These are phyloP conservation scores for Starmerella sp. DNA, from an alignment of 805 yeast genomes.

Conservation along the genomic window DNA sequence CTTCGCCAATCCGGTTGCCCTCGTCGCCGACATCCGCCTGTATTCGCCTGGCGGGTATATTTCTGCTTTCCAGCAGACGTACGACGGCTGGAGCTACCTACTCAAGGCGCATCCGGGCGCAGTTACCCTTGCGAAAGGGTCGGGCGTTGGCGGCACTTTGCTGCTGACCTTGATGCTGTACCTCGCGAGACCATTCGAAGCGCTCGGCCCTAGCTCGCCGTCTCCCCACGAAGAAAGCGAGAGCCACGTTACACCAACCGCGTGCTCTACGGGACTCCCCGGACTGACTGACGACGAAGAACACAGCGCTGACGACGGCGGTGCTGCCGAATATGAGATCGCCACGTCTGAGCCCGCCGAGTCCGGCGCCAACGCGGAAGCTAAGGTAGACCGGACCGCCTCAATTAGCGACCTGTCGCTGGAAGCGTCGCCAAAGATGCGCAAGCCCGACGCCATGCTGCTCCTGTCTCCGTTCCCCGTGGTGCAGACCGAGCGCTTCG, in stretches of 20 bases:
- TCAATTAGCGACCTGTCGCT: not conserved
- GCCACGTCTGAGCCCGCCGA: no score
- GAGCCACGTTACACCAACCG: slow-evolving; percentile 5
- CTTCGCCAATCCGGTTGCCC: slow-evolving; percentile 38
- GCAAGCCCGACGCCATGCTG: slow-evolving; percentile 28
- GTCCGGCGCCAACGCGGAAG: not conserved
- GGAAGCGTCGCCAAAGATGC: not conserved
- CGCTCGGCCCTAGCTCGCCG: not conserved
- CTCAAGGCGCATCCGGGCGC: slow-evolving; percentile 23
- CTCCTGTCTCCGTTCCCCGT: slow-evolving; percentile 30
- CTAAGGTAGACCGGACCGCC: not conserved
- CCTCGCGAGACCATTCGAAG: slow-evolving; percentile 28
- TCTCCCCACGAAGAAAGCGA: not conserved
- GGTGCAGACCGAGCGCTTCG: slow-evolving; percentile 9
- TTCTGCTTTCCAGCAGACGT: slow-evolving; percentile 13
- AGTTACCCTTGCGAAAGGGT: slow-evolving; percentile 34
- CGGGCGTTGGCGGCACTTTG: slow-evolving; percentile 41
- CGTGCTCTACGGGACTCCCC: not conserved
- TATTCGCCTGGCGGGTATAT: slow-evolving; percentile 24
- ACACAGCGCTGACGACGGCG: not conserved
- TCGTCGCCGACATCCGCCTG: slow-evolving; percentile 28
- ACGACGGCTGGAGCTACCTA: slow-evolving; percentile 30
- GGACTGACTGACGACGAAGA: not conserved
- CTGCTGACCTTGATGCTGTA: slow-evolving; percentile 32
- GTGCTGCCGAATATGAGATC: not conserved